A percentile compares a stretch with the other conserved stretches of the same genome.
Conservation (phyloP, 2,329 filamentous ascomycete species). For the Capronia americana region DNA sequence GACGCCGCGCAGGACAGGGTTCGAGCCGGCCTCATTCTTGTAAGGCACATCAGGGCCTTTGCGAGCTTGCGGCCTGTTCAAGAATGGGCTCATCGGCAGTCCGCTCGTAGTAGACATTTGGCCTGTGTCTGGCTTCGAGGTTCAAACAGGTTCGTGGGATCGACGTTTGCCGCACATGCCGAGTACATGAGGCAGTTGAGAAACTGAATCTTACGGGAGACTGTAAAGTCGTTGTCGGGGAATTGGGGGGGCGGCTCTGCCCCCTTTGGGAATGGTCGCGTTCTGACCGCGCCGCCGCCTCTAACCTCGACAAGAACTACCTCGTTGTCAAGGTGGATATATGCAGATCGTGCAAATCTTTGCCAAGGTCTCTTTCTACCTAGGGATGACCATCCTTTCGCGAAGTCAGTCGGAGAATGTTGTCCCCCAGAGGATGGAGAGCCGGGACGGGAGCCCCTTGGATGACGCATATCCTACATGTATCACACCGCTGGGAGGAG, state of each 20-base stretch:
- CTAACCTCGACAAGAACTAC: too few relatives aligned
- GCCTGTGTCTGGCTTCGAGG: background rate
- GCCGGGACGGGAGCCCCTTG: too few relatives aligned
- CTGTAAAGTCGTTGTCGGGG: background rate
- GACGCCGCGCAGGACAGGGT: conserved; percentile 73
- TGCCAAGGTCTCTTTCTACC: too few relatives aligned
- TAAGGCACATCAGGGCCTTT: conserved; percentile 54
- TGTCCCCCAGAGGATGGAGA: too few relatives aligned
- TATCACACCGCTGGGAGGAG: too few relatives aligned
- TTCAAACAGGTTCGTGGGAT: background rate
- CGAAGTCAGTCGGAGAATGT: too few relatives aligned
- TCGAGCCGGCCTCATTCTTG: conserved; percentile 61
- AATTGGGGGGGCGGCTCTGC: background rate
- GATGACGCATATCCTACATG: too few relatives aligned
- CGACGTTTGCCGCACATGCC: background rate
- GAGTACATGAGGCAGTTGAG: background rate
- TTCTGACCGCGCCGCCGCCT: too few relatives aligned
- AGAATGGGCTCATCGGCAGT: conserved; percentile 41
- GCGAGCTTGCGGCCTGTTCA: conserved; percentile 48
- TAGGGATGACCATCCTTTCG: too few relatives aligned
- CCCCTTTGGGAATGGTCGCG: too few relatives aligned
- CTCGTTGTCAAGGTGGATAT: too few relatives aligned
- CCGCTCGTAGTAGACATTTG: conserved; percentile 29
- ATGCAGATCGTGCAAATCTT: too few relatives aligned
- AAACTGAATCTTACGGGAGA: background rate